Conservation (phyloP, 2,329 filamentous ascomycete species). For the Colletotrichum sp. region DNA sequence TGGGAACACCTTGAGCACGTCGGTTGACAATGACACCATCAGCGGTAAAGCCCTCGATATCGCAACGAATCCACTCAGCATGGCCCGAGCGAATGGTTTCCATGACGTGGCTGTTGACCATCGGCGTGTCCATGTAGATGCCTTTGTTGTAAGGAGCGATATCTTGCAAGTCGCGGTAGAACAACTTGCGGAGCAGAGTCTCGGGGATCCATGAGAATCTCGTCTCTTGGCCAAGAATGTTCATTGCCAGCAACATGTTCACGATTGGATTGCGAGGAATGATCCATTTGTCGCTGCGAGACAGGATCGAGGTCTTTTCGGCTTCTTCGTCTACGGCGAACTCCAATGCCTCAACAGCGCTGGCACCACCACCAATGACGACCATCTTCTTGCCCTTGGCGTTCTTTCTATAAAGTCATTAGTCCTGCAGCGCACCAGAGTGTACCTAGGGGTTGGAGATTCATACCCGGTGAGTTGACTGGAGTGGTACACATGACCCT, state of each 20-base stretch:
- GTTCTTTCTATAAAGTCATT: conserved; percentile 54
- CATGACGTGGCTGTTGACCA: conserved; percentile 86
- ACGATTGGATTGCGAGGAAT: conserved; percentile 81
- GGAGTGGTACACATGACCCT: conserved; percentile 77
- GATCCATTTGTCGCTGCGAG: conserved; percentile 85
- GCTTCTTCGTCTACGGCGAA: conserved; percentile 74
- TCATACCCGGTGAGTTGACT: conserved; percentile 69
- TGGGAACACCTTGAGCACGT: conserved; percentile 73
- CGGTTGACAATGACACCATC: conserved; percentile 74
- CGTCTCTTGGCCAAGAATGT: conserved; percentile 81
- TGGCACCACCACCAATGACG: conserved; percentile 80
- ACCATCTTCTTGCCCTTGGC: conserved; percentile 78
- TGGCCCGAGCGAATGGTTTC: conserved; percentile 73
- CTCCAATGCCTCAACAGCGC: conserved; percentile 82
- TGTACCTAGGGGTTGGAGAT: no score
- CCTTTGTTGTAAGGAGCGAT: conserved; percentile 74
- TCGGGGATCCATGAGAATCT: conserved; percentile 80
- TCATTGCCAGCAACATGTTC: conserved; percentile 75
- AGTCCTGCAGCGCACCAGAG: conserved; percentile 5
- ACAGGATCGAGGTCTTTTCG: conserved; percentile 72
- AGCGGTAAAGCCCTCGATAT: conserved; percentile 71
- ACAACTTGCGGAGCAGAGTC: conserved; percentile 74
- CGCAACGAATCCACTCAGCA: conserved; percentile 82
- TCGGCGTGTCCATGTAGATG: conserved; percentile 83
- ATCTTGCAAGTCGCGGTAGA: conserved; percentile 81